Conservation (phyloP, 441 rosid species). For the Sinapis alba region DNA sequence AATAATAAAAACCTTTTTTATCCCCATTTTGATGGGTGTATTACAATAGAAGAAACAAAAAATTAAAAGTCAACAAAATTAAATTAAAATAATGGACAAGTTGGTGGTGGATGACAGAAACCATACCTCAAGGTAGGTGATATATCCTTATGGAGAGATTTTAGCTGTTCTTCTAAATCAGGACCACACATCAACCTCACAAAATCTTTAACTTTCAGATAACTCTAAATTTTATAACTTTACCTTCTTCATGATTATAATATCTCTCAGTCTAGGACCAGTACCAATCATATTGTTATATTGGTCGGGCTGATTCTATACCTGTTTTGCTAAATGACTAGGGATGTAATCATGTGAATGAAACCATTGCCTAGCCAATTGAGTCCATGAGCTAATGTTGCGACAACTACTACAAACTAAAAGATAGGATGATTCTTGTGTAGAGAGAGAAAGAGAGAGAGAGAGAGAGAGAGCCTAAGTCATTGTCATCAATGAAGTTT, state of each 20-base stretch:
- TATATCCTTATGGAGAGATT: constrained; percentile 39
- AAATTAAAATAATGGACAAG: constrained; percentile 29
- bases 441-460: background rate
- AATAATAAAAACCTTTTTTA: constrained; percentile 1
- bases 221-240: constrained; percentile 23
- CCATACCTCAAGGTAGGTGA: constrained; percentile 46
- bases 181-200: constrained; percentile 41
- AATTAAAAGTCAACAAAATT: background rate
- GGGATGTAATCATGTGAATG: constrained; percentile 12
- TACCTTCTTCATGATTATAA: constrained; percentile 11
- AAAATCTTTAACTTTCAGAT: constrained; percentile 32
- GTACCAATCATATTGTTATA: constrained; percentile 23
- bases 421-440: constrained; percentile 39
- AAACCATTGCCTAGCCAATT: constrained; percentile 14
- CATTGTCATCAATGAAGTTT: constrained; percentile 44
- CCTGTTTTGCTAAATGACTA: constrained; percentile 6
- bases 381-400: constrained; percentile 18
- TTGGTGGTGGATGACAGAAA: constrained; percentile 44
- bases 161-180: constrained; percentile 31
- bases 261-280: constrained; percentile 27
- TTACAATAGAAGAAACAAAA: constrained; percentile 1
- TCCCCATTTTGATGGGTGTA: constrained; percentile 13
- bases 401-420: background rate
- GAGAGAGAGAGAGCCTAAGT: constrained; percentile 20
- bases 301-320: background rate